phyloP scores from a whole-genome alignment of 805 yeast species.

The Wickerhamiella allomyrinae region DNA sequence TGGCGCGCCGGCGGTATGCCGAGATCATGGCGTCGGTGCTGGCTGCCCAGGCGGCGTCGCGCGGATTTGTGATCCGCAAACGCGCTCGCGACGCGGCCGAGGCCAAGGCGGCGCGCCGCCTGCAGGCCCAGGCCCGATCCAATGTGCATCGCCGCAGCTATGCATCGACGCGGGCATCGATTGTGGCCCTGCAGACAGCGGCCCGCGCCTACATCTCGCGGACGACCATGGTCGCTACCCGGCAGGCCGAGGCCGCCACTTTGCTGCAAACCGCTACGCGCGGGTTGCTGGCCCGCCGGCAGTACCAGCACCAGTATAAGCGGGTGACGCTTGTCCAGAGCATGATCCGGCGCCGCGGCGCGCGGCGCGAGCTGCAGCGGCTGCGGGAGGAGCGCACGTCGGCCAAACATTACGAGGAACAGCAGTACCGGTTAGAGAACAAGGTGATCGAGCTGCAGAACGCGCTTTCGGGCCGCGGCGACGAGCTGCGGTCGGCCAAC shows the following conservation, averaged over 20 bases:
- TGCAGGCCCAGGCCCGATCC: slow-evolving; percentile 49
- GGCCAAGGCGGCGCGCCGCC: slow-evolving; percentile 44
- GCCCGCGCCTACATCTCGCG: slow-evolving; percentile 40
- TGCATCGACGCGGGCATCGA: slow-evolving; percentile 36
- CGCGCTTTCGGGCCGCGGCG: slow-evolving; percentile 7
- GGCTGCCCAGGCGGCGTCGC: slow-evolving; percentile 43
- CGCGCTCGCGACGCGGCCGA: slow-evolving; percentile 38
- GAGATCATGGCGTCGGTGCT: slow-evolving; percentile 41
- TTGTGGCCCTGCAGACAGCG: slow-evolving; percentile 43
- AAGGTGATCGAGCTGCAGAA: slow-evolving; percentile 95
- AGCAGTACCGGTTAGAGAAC: slow-evolving; percentile 84
- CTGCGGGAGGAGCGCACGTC: slow-evolving; percentile 84
- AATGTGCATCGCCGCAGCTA: slow-evolving; percentile 36
- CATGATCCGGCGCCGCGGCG: slow-evolving; percentile 59
- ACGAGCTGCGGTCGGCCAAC: slow-evolving; percentile 7
- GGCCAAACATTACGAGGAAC: slow-evolving; percentile 78
- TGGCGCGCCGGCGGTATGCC: slow-evolving; percentile 47
- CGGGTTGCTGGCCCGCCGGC: slow-evolving; percentile 46
- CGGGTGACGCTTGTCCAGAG: slow-evolving; percentile 66
- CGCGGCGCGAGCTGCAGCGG: slow-evolving; percentile 45
- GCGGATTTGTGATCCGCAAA: slow-evolving; percentile 48
- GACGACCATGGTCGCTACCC: slow-evolving; percentile 33
- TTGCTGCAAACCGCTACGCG: slow-evolving; percentile 62
- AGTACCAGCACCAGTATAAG: slow-evolving; percentile 32
- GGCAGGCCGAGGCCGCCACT: slow-evolving; percentile 49